Conservation (phyloP, 2,329 filamentous ascomycete genomes). For the Tolypocladium nubicola region DNA sequence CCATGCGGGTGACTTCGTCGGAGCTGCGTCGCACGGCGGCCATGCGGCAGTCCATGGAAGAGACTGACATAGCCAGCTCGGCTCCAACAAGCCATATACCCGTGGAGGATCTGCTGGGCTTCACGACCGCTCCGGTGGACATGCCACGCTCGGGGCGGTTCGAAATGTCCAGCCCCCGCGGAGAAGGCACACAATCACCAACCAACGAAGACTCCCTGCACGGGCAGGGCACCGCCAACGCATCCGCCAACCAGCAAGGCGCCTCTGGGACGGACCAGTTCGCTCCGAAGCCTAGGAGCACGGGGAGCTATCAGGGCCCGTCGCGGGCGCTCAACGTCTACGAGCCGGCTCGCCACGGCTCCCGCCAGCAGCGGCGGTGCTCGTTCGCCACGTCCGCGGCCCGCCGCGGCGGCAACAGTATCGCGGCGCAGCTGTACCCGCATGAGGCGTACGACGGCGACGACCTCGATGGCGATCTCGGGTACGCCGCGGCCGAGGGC, state of each 20-base stretch:
- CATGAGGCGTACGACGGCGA: conserved; percentile 57
- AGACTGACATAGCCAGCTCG: conserved; percentile 71
- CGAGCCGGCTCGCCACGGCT: conserved; percentile 31
- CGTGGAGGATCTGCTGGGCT: conserved; percentile 59
- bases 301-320: conserved; percentile 31
- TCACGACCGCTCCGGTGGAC: conserved; percentile 50
- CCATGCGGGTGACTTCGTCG: conserved; percentile 73
- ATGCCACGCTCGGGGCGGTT: conserved; percentile 69
- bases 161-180: conserved; percentile 45
- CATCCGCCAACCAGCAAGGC: conserved; percentile 3
- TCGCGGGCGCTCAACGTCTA: conserved; percentile 31
- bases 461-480: conserved; percentile 82
- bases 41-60: conserved; percentile 47
- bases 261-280: background rate
- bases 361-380: conserved; percentile 38
- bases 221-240: conserved; percentile 9
- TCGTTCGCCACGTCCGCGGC: conserved; percentile 39
- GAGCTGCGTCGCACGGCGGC: conserved; percentile 63
- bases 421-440: conserved; percentile 43
- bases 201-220: conserved; percentile 16
- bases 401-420: conserved; percentile 36
- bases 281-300: background rate
- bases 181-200: conserved; percentile 28
- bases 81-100: conserved; percentile 19
- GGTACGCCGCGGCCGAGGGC: conserved; percentile 86